Evolutionary conservation across 2,329 filamentous ascomycete genomes (phyloP).

Genomic region (Aspergillus sp.): DNA sequence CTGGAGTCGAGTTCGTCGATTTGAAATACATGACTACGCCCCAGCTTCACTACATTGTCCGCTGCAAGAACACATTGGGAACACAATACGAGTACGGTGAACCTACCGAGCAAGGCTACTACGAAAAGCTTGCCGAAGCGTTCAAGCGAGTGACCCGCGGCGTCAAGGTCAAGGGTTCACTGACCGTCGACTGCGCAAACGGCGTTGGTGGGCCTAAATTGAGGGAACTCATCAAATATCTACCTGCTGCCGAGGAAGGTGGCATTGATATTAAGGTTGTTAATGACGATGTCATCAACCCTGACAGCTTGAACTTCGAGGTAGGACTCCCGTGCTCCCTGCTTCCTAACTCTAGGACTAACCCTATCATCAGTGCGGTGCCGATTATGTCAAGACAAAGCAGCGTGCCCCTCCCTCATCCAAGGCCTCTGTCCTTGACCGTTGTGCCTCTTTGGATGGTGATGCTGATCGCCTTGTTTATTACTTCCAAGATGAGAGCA

Average conservation of each 20-base stretch:
- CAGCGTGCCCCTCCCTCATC: constrained; percentile 83
- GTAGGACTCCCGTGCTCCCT: constrained; percentile 43
- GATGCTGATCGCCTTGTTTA: constrained; percentile 95
- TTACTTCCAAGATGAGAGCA: constrained; percentile 81
- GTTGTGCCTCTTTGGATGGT: constrained; percentile 88
- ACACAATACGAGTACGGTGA: constrained; percentile 84
- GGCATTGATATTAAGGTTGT: constrained; percentile 77
- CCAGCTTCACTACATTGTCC: constrained; percentile 95
- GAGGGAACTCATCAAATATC: constrained; percentile 74
- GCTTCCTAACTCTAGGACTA: constrained; percentile 2
- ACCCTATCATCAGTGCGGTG: constrained; percentile 63
- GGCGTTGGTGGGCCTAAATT: constrained; percentile 93
- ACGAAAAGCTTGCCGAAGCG: constrained; percentile 81
- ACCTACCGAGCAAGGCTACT: constrained; percentile 87
- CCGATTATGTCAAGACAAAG: constrained; percentile 96
- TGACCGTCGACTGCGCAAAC: constrained; percentile 93
- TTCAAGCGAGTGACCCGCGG: constrained; percentile 80
- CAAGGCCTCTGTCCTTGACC: constrained; percentile 68
- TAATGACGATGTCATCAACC: constrained; percentile 89
- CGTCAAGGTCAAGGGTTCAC: constrained; percentile 65
- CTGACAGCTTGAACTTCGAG: constrained; percentile 83
- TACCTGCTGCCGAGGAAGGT: constrained; percentile 63
- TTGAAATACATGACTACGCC: constrained; percentile 91
- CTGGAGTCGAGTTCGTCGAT: constrained; percentile 70
- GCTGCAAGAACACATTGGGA: constrained; percentile 87